Evolutionary conservation across 1,139 yeast species (phyloP).

Genomic region (Suhomyces terraborum): DNA sequence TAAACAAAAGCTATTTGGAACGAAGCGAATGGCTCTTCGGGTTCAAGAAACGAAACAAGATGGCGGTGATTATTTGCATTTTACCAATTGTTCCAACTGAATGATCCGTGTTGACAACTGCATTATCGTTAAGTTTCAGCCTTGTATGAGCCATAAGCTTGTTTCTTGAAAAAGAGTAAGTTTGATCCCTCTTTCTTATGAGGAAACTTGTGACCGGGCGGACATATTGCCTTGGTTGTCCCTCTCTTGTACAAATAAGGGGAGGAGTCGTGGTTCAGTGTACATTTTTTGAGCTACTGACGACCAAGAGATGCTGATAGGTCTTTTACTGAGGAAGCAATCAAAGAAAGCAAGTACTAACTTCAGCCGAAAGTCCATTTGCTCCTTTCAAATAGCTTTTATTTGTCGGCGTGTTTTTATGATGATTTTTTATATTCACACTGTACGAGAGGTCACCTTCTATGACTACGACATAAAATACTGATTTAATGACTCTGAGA

Average conservation of each 20-base stretch:
- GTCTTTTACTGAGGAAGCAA: conserved; percentile 49
- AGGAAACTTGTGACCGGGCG: conserved; percentile 79
- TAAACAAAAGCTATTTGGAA: conserved; percentile 14
- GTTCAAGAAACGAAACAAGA: conserved; percentile 1
- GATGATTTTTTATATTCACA: conserved; percentile 65
- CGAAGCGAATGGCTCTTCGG: conserved; percentile 10
- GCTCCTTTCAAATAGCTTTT: conserved; percentile 19
- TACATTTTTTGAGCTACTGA: conserved; percentile 64
- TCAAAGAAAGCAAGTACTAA: conserved; percentile 12
- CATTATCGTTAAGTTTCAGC: conserved; percentile 83
- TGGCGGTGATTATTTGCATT: conserved; percentile 70
- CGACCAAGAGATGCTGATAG: conserved; percentile 63
- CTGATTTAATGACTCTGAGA: conserved; percentile 83
- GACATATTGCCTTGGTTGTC: conserved; percentile 60
- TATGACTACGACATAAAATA: conserved; percentile 55
- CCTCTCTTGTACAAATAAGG: conserved; percentile 51
- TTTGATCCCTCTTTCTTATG: conserved; percentile 29
- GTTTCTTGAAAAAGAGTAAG: conserved; percentile 7
- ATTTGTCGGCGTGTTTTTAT: conserved; percentile 26
- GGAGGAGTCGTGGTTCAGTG: conserved; percentile 68
- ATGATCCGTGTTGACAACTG: conserved; percentile 70
- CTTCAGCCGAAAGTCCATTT: conserved; percentile 10
- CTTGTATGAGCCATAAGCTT: conserved; percentile 65
- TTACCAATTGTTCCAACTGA: conserved; percentile 85
- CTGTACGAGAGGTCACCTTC: conserved; percentile 60